Evolutionary conservation across 805 yeast genomes (phyloP).

Genomic region (Candida endomychidarum): DNA sequence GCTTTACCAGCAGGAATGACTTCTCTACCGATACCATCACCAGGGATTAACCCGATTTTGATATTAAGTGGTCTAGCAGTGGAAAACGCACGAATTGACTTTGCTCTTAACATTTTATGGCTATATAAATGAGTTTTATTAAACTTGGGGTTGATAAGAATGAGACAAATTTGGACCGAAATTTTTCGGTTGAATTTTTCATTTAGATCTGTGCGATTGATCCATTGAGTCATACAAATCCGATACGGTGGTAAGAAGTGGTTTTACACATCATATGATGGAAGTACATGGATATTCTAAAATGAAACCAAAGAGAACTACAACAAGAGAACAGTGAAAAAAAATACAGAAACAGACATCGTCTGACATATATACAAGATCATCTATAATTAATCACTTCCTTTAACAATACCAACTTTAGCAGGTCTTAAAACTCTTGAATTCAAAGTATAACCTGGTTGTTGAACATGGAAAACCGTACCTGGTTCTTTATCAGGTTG

Average conservation of each 20-base stretch:
- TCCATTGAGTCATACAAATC: constrained; percentile 2
- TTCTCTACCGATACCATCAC: constrained; percentile 98
- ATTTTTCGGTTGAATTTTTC: constrained; percentile 4
- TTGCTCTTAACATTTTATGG: constrained; percentile 9
- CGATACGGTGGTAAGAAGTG: too few species aligned
- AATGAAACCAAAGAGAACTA: background rate
- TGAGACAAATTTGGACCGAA: too few species aligned
- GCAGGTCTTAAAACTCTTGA: constrained; percentile 92
- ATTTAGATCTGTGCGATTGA: constrained; percentile 6
- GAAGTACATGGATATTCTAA: background rate
- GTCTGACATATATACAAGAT: constrained; percentile 10
- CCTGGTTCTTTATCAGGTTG: constrained; percentile 90
- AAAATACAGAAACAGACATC: background rate
- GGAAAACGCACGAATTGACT: constrained; percentile 15
- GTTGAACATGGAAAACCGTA: constrained; percentile 90
- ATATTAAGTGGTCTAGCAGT: constrained; percentile 6
- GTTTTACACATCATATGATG: too few species aligned
- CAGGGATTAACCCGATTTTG: constrained; percentile 78
- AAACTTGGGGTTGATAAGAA: too few species aligned
- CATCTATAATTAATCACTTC: constrained; percentile 16
- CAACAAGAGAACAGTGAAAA: background rate
- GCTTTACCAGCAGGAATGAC: constrained; percentile 96
- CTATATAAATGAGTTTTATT: too few species aligned
- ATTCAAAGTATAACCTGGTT: constrained; percentile 81
- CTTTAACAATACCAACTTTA: constrained; percentile 90